These are phyloP conservation scores for Erigeron philadelphicus DNA, from an alignment of 140 eudicot genomes.

Conservation along the genomic window DNA sequence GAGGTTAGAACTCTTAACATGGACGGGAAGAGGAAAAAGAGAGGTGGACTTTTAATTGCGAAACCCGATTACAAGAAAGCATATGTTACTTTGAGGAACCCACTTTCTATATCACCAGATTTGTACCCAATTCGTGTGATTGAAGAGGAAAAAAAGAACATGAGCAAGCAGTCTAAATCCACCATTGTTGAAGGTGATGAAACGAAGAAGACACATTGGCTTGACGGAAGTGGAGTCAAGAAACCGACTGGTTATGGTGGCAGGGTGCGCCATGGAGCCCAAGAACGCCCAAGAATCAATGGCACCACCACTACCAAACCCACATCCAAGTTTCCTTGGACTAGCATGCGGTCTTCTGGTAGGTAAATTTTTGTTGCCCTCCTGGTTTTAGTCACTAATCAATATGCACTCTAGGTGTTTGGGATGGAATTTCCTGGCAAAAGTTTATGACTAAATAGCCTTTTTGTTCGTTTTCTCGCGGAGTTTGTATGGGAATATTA, in stretches of 20 bases:
- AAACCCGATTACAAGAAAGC: conserved; percentile 93
- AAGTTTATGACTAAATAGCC: background rate
- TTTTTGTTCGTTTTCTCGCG: conserved; percentile 9
- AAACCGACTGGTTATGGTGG: conserved; percentile 29
- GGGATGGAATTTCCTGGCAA: background rate
- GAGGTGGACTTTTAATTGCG: conserved; percentile 71
- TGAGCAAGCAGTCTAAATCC: conserved; percentile 57
- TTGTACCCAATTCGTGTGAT: conserved; percentile 66
- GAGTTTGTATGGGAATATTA: background rate
- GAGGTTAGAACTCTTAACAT: conserved; percentile 79
- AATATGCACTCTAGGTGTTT: conserved; percentile 18
- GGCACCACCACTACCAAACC: conserved; percentile 16
- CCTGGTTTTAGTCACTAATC: background rate
- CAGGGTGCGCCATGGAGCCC: conserved; percentile 19
- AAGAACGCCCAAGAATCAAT: conserved; percentile 10
- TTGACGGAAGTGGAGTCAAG: conserved; percentile 48
- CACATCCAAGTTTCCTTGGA: conserved; percentile 74
- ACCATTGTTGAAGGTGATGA: conserved; percentile 63
- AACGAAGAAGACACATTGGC: conserved; percentile 73
- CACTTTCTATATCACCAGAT: conserved; percentile 67
- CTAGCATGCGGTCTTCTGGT: conserved; percentile 49
- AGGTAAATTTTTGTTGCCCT: conserved; percentile 33
- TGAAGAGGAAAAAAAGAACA: conserved; percentile 59
- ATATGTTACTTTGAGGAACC: conserved; percentile 61
- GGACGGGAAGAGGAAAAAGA: conserved; percentile 94